phyloP scores from a whole-genome alignment of 2,329 filamentous ascomycete genomes.

The Botrytis fragariae region DNA sequence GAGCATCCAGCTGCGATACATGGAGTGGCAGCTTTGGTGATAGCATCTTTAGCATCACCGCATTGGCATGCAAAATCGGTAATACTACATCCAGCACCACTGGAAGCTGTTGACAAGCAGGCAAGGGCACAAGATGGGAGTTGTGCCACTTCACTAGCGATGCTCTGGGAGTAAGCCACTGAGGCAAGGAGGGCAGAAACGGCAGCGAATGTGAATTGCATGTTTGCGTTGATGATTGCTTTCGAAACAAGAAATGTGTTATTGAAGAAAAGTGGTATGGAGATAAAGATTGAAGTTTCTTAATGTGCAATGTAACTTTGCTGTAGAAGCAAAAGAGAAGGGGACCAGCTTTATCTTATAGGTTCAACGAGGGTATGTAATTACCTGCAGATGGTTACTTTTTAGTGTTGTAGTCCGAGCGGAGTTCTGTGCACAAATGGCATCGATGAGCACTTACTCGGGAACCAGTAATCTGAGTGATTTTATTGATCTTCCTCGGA shows the following conservation, averaged over 20 bases:
- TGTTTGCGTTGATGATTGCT: conserved; percentile 19
- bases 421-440: conserved; percentile 10
- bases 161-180: conserved; percentile 29
- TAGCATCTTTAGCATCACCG: conserved; percentile 24
- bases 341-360: conserved; percentile 8
- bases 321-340: not conserved
- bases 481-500: not conserved
- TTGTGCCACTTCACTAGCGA: conserved; percentile 22
- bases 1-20: conserved; percentile 30
- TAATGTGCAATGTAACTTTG: not conserved
- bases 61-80: conserved; percentile 32
- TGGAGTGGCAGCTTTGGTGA: conserved; percentile 28
- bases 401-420: conserved; percentile 2
- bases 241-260: not conserved
- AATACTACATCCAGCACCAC: conserved; percentile 24
- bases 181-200: conserved; percentile 22
- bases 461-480: conserved; percentile 7
- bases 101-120: conserved; percentile 28
- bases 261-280: not conserved
- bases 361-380: not conserved
- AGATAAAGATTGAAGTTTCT: not conserved
- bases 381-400: not conserved
- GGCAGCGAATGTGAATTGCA: conserved; percentile 25
- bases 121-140: conserved; percentile 30
- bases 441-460: conserved; percentile 9